A percentile compares a stretch with the other conserved stretches of the same genome.
Conservation (phyloP, 306 rosid genomes). For the Sicyos edulis region DNA sequence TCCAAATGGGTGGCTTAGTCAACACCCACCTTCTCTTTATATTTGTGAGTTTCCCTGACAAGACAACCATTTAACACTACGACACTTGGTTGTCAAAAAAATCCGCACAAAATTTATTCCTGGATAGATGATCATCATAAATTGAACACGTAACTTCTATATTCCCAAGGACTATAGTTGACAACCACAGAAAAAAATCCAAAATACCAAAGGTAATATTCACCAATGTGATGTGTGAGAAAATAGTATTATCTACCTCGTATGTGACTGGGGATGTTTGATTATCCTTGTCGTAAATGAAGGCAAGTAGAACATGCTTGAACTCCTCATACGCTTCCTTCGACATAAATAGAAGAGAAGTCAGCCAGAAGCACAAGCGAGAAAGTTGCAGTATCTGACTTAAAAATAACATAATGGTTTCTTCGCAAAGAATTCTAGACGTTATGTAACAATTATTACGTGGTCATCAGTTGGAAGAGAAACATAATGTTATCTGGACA, state of each 20-base stretch:
- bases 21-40: neutral
- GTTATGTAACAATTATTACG: neutral
- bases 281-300: conserved; percentile 85
- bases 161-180: too few species aligned
- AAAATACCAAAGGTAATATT: conserved; percentile 5
- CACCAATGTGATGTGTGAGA: neutral
- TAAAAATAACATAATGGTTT: conserved; percentile 2
- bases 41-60: too few species aligned
- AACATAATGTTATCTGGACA: conserved; percentile 3
- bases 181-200: neutral
- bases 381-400: conserved; percentile 4
- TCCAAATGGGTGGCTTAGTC: neutral
- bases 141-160: too few species aligned
- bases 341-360: conserved; percentile 33
- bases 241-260: conserved; percentile 46
- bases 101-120: too few species aligned
- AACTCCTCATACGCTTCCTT: conserved; percentile 99
- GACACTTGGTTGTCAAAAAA: too few species aligned
- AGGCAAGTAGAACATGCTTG: conserved; percentile 92
- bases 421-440: neutral
- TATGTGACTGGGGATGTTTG: conserved; percentile 73
- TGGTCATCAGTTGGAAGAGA: neutral
- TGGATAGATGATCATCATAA: too few species aligned
- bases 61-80: too few species aligned
- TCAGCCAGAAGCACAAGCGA: conserved; percentile 31